Evolutionary conservation across 2,329 filamentous ascomycete genomes (phyloP).

Genomic region (Orbilia brochopaga): DNA sequence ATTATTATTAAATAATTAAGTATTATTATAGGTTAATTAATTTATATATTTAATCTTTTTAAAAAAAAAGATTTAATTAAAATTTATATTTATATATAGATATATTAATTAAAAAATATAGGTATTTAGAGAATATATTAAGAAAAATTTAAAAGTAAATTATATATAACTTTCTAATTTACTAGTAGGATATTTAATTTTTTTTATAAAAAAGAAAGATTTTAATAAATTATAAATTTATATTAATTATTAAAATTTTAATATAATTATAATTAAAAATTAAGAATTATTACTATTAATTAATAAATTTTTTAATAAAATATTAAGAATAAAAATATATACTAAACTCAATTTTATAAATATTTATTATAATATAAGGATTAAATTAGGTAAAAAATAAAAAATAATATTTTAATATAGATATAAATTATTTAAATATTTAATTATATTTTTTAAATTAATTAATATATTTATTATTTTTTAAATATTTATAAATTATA

Average conservation of each 20-base stretch:
- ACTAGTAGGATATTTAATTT: neutral
- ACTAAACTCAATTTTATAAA: too few relatives aligned
- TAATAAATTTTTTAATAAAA: constrained; percentile 9
- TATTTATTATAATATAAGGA: too few relatives aligned
- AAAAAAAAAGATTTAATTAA: too few relatives aligned
- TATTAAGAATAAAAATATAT: too few relatives aligned
- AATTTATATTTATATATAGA: too few relatives aligned
- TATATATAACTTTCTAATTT: neutral
- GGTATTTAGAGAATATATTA: neutral
- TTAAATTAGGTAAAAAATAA: too few relatives aligned
- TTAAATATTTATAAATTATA: constrained; percentile 27
- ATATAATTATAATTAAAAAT: constrained; percentile 16
- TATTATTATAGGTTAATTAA: too few relatives aligned
- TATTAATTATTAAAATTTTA: neutral
- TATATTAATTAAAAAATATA: neutral
- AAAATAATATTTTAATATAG: too few relatives aligned
- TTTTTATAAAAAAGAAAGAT: neutral
- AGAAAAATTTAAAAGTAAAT: neutral
- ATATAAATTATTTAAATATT: constrained; percentile 16
- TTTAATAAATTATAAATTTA: too few relatives aligned
- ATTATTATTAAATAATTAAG: too few relatives aligned
- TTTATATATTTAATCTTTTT: too few relatives aligned
- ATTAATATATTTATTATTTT: constrained; percentile 27
- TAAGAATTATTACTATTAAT: constrained; percentile 13
- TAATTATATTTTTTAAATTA: constrained; percentile 35